Evolutionary conservation across 1,139 yeast species (phyloP), one percentile per base, ranked within the genome.

Genomic region (Magnusiomyces fungicola): DNA sequence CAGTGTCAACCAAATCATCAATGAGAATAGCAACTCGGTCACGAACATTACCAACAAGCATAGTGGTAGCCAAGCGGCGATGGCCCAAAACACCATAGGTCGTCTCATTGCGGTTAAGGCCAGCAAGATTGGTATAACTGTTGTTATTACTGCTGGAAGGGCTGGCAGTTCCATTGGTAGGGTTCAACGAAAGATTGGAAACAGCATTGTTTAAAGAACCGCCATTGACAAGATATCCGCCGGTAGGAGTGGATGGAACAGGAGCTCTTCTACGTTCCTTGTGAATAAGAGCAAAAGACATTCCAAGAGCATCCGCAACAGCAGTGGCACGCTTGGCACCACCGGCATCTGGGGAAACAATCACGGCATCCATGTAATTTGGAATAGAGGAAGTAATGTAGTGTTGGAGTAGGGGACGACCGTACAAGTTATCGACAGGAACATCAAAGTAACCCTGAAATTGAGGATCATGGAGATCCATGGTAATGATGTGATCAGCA

Each of bases 251-350:
- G 24, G 45, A 36, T 14, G 72, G 73, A n/a, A 14, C 23, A 19
- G 39, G 39, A 16, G 32, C 37, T 45, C 81, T 79, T 55, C 96
- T 75, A 63, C 96, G 76, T 64, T 94, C 99, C 68, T 94, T 94
- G 69, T 94, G 97, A 58, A 94, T 89, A 65, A 94, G 74, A 0
- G 99, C 98, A 72, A 94, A 90, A 32, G 90, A 78, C 71, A 94
- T 79, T 21, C 89, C 92, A 53, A 94, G 71, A 0, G 86, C 79
- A 68, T 92, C 99, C 1, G 98, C 98, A 55, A 92, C 78, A 1
- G 92, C 83, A 1, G 96, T 86, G 32, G 98, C 97, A 56, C 97
- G 74, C 65, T 92, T 92, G 46, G 97, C 97, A 54, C 97, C 98
- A 62, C 97, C 97, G 46, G 96, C 90, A 68, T 90, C 97, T 0